Conservation (phyloP, 1,284 basidiomycete genomes). For the Moniliophthora roreri region DNA sequence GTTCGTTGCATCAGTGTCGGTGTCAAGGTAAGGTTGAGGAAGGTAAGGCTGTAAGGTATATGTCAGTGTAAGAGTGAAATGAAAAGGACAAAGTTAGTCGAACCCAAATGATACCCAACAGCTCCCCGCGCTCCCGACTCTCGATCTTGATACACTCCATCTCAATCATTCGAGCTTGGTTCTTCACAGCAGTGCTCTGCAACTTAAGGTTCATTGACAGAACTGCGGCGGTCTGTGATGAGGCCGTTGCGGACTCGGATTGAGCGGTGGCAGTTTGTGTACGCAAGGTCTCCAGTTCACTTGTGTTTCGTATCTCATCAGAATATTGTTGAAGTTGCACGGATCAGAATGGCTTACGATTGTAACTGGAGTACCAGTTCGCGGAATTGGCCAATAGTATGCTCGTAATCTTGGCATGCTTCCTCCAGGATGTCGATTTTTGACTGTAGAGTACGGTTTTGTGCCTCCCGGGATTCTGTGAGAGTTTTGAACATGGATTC, state of each 20-base stretch:
- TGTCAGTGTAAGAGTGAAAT: background rate
- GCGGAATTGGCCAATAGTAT: slow-evolving; percentile 87
- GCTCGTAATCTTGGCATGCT: slow-evolving; percentile 80
- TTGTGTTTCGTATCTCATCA: slow-evolving; percentile 27
- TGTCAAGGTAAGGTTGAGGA: slow-evolving; percentile 82
- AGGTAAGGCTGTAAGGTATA: slow-evolving; percentile 66
- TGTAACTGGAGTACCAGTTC: slow-evolving; percentile 86
- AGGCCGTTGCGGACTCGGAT: slow-evolving; percentile 73
- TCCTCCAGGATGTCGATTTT: slow-evolving; percentile 76
- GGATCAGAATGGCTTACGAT: slow-evolving; percentile 45
- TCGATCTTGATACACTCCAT: slow-evolving; percentile 85
- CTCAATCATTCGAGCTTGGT: slow-evolving; percentile 86
- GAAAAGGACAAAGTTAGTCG: slow-evolving; percentile 7
- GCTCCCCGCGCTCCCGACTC: slow-evolving; percentile 76
- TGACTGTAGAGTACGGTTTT: slow-evolving; percentile 66
- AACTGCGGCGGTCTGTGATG: slow-evolving; percentile 79
- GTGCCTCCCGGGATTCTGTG: slow-evolving; percentile 69
- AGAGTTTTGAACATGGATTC: slow-evolving; percentile 4
- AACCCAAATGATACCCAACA: slow-evolving; percentile 72
- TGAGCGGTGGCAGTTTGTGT: slow-evolving; percentile 83
- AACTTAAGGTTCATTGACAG: slow-evolving; percentile 92
- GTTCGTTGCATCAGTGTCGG: slow-evolving; percentile 82
- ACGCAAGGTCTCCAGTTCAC: slow-evolving; percentile 82
- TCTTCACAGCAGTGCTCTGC: slow-evolving; percentile 86
- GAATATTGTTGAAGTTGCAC: too few species aligned